Conservation (phyloP, 2,329 filamentous ascomycete genomes). For the Arthrobotrys entomopaga region DNA sequence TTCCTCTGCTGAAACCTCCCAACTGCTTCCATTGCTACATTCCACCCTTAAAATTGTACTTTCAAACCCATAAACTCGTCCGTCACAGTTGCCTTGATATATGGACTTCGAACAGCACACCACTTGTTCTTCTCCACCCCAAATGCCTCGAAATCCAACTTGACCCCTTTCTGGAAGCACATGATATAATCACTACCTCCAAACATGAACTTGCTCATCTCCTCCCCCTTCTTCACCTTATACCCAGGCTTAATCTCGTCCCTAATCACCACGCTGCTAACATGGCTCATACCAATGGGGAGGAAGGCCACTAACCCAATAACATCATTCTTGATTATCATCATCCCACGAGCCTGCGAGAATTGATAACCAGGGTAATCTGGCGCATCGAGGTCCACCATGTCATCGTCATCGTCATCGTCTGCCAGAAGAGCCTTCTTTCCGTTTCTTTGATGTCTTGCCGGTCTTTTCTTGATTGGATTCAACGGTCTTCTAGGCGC, state of each 20-base stretch:
- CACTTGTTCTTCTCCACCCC: conserved; percentile 22
- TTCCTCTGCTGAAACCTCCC: not conserved
- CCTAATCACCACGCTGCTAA: conserved; percentile 63
- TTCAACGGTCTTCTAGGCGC: conserved; percentile 36
- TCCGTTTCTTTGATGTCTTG: not conserved
- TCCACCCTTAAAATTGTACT: not conserved
- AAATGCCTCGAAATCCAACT: conserved; percentile 52
- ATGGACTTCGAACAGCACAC: conserved; percentile 22
- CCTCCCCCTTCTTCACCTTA: conserved; percentile 62
- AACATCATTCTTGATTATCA: conserved; percentile 62
- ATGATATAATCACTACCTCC: conserved; percentile 64
- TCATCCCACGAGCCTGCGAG: conserved; percentile 62
- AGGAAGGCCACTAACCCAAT: conserved; percentile 63
- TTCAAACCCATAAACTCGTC: conserved; percentile 7
- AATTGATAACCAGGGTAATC: conserved; percentile 63
- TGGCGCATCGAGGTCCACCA: conserved; percentile 59
- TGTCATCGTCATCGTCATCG: conserved; percentile 34
- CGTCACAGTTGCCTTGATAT: conserved; percentile 23
- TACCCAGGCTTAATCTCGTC: conserved; percentile 49
- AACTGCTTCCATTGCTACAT: not conserved
- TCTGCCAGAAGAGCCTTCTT: conserved; percentile 9
- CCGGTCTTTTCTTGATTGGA: conserved; percentile 17
- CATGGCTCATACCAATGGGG: conserved; percentile 65
- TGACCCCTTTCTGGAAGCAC: conserved; percentile 61
- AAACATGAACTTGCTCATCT: conserved; percentile 64